A percentile compares a stretch with the other conserved stretches of the same genome.
Conservation (phyloP, 345 rosid genomes). For the Hibiscus tridactylites region DNA sequence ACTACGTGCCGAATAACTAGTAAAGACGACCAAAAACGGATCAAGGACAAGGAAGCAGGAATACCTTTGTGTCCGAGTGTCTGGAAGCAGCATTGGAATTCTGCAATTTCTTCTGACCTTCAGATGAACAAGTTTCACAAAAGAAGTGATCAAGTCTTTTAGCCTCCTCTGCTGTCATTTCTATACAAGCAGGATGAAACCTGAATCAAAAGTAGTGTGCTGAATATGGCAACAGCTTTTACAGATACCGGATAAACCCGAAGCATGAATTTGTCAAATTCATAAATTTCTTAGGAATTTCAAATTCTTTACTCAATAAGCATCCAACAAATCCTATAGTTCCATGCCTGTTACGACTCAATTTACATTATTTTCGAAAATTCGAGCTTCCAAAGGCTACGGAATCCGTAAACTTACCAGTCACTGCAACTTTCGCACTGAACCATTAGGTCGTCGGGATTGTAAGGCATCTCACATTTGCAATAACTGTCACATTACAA, state of each 20-base stretch:
- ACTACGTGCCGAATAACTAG: background rate
- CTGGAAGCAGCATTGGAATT: conserved; percentile 44
- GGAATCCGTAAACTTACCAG: conserved; percentile 41
- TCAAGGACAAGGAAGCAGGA: background rate
- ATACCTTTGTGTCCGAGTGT: conserved; percentile 62
- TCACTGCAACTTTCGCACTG: conserved; percentile 92
- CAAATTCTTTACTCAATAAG: no score
- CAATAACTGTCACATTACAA: conserved; percentile 54
- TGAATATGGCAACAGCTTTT: conserved; percentile 18
- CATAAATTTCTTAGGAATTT: no score
- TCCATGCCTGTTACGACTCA: no score
- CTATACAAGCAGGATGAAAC: conserved; percentile 98
- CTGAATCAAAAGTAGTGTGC: conserved; percentile 58
- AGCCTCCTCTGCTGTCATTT: conserved; percentile 75
- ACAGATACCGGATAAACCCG: conserved; percentile 8
- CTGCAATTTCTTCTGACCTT: conserved; percentile 54
- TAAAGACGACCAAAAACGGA: background rate
- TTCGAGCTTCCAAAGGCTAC: background rate
- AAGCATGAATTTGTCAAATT: background rate
- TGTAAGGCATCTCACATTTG: conserved; percentile 98
- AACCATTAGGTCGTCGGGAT: conserved; percentile 95
- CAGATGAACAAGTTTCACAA: conserved; percentile 75
- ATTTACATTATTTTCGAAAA: no score
- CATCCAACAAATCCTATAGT: no score
- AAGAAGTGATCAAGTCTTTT: conserved; percentile 72